Evolutionary conservation across 2,329 filamentous ascomycete genomes (phyloP).

Genomic region (Colletotrichum destructivum): DNA sequence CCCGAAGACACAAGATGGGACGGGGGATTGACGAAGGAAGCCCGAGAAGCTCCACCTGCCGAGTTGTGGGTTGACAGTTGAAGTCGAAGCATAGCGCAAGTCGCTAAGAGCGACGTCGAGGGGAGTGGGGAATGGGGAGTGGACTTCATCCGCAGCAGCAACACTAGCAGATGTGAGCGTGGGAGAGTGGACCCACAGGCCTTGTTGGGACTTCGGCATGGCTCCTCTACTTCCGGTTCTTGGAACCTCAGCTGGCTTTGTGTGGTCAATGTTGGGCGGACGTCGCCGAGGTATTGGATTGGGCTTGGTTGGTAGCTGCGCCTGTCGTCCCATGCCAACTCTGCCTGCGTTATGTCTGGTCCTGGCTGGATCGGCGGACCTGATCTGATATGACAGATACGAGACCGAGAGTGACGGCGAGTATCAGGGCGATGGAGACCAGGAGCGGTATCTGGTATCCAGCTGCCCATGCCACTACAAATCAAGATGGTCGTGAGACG

Average conservation of each 20-base stretch:
- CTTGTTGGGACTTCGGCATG: background rate
- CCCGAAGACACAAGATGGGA: constrained; percentile 2
- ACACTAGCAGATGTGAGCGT: constrained; percentile 6
- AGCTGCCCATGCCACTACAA: background rate
- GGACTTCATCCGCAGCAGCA: constrained; percentile 12
- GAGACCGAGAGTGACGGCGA: constrained; percentile 33
- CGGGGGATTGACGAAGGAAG: constrained; percentile 20
- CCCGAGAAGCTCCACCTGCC: constrained; percentile 24
- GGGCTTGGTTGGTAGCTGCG: constrained; percentile 24
- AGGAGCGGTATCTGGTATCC: background rate
- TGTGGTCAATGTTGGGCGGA: constrained; percentile 14
- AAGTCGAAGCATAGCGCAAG: constrained; percentile 16
- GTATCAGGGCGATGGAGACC: constrained; percentile 15
- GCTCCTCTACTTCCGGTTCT: constrained; percentile 3
- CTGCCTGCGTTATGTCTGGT: background rate
- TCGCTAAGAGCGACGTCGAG: background rate
- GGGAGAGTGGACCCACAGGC: constrained; percentile 29
- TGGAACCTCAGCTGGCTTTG: background rate
- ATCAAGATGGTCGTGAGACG: constrained; percentile 6
- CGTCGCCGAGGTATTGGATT: constrained; percentile 31
- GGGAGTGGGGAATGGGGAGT: constrained; percentile 29
- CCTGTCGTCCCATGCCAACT: constrained; percentile 10
- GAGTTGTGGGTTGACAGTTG: constrained; percentile 20
- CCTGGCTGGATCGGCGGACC: constrained; percentile 25
- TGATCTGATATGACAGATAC: constrained; percentile 36